Base-by-base conservation (phyloP, 2,329 filamentous ascomycete species). In the Ophiostoma tasmaniense region DNA sequence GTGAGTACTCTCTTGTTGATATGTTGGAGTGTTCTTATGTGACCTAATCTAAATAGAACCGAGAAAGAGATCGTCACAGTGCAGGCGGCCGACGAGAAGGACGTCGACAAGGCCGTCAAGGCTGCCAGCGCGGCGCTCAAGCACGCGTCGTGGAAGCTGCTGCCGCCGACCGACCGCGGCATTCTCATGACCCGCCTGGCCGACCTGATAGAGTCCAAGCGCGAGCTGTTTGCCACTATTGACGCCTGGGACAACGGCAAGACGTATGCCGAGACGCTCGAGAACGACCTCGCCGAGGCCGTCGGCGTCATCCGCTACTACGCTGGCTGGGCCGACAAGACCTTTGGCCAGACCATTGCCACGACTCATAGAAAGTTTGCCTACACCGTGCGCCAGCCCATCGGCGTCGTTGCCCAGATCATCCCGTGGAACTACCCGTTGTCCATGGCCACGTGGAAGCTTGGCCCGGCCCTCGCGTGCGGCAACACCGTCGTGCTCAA, bases 171-270 rank as follows among this genome's bases (percentile, higher is more conserved):
- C 11, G 64, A 69, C 14, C 79, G 82, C 35, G 76, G 77, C 39
- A 75, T 76, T 20, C 77, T 80, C 10, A 73, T 84, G 72, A 71
- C 78, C 69, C 80, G 79, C 68, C 75, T 84, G 30, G 82, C 81
- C 2, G 76, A 77, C 50, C 73, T 83, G 3, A 74, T 83, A 37
- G 78, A 81, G 37, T 70, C 75, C 66, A 73, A 81, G 71, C 70
- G 74, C 20, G 72, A 76, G 22, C 72, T 71, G 2, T 74, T 82
- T 3, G 77, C 83, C 68, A 81, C 81, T 0, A 75, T 84, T 22
- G 80, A 95, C 78, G 91, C 92, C 0, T 94, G 90, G 90, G 91
- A 94, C 75, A 93, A 92, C 73, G 91, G 90, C 76, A 91, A 92
- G 76, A 87, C 90, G 1, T 68, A 68, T 65, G 6, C 28, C 13